Base-by-base conservation (phyloP, 2,329 filamentous ascomycete species). In the Venturia nashicola region DNA sequence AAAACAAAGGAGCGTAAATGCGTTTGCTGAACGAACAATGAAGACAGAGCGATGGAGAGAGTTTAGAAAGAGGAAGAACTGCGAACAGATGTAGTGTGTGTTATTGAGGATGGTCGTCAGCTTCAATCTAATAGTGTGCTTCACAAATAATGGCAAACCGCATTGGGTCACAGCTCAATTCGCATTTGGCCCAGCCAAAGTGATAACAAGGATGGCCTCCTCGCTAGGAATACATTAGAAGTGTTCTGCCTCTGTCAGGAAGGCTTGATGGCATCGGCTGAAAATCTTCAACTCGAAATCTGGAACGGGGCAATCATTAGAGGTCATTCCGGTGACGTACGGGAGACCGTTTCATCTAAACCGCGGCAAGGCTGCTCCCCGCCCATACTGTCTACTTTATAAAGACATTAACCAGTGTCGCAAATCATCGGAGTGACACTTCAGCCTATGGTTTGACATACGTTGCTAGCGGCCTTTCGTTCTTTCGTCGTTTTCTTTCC, bases 371-470 rank as follows among this genome's bases (percentile, higher is more conserved):
- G 39, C 36, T 55, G 27, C 27, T 44, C 34, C 51, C 48, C 32
- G n/a, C 61, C 61, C 43, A 60, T 60, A 44, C 42, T 27, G 42
- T 3, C 39, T 34, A n/a, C 48, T 42, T 59, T 59, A 63, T 63
- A 63, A 63, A 54, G 34, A 42, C 20, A 61, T 43, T 63, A 18
- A 48, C 54, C 20, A 42, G 9, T 43, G 34, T 43, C 70, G 70
- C 70, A 72, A 73, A 64, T 64, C 70, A 14, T 40, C n/a, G 12
- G 34, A 32, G 7, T 5, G 36, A 51, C 1, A 62, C 43, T 43
- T 40, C 48, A 5, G 51, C 40, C 9, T 23, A 36, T 55, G 16
- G 43, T 66, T 32, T 34, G 48, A 42, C 51, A 40, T 32, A 40
- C 43, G n/a, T 64, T 64, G 62, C 40, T 32, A 40, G 27, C n/a